Evolutionary conservation across 1,284 basidiomycete genomes (phyloP).

Genomic region (Coniophora puteana): DNA sequence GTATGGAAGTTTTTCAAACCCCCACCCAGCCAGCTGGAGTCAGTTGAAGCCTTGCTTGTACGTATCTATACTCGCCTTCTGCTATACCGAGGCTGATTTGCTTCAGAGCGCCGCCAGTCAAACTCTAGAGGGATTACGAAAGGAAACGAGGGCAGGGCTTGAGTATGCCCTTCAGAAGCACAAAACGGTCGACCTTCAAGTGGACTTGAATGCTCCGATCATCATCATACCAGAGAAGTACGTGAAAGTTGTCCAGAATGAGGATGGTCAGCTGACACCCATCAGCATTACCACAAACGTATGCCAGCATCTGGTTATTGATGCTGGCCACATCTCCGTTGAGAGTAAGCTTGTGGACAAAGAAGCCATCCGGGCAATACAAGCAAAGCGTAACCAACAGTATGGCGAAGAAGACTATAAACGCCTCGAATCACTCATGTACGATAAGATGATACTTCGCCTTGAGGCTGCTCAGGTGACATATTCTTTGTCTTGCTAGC

Average conservation of each 20-base stretch:
- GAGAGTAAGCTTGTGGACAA: conserved; percentile 90
- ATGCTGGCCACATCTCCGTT: conserved; percentile 96
- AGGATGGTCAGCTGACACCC: conserved; percentile 10
- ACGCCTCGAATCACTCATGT: conserved; percentile 92
- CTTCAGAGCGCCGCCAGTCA: conserved; percentile 87
- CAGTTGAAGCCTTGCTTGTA: conserved; percentile 86
- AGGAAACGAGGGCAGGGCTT: conserved; percentile 92
- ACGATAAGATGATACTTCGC: conserved; percentile 87
- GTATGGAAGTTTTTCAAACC: conserved; percentile 94
- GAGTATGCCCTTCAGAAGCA: conserved; percentile 92
- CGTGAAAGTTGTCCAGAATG: conserved; percentile 21
- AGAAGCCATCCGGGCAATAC: conserved; percentile 75
- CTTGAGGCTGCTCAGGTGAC: conserved; percentile 87
- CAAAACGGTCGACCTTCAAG: conserved; percentile 93
- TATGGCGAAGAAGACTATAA: conserved; percentile 91
- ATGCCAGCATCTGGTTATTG: conserved; percentile 89
- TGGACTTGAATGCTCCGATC: conserved; percentile 97
- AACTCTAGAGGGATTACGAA: conserved; percentile 91
- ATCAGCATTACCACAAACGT: conserved; percentile 69
- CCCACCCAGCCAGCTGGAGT: conserved; percentile 93
- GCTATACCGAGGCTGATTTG: neutral
- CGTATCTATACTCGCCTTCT: conserved; percentile 20
- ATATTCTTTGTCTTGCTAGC: conserved; percentile 4
- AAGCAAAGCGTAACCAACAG: conserved; percentile 81
- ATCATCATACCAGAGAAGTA: conserved; percentile 97